Percentiles rank a stretch among this genome's conserved stretches.
Evolutionary conservation across 192 early-diverging fungal genomes (phyloP).

Genomic region (Coemansia sp.): DNA sequence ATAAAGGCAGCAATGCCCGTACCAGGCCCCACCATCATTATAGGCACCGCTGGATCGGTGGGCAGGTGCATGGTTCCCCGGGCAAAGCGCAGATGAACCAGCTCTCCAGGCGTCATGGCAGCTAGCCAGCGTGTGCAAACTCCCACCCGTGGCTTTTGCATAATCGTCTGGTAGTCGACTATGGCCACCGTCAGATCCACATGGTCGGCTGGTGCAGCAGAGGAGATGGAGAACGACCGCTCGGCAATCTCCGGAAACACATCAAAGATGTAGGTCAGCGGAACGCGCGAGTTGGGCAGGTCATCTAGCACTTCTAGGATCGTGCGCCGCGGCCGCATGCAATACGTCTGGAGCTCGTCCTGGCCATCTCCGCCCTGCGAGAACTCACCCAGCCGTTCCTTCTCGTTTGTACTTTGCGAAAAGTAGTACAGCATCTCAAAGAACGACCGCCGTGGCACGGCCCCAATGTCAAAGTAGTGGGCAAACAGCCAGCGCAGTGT

Average conservation of each 20-base stretch:
- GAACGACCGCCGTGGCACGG: slow-evolving; percentile 82
- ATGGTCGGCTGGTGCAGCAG: slow-evolving; percentile 32
- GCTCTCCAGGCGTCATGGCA: slow-evolving; percentile 9
- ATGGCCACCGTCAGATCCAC: slow-evolving; percentile 82
- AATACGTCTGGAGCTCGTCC: slow-evolving; percentile 87
- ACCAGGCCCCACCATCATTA: slow-evolving; percentile 79
- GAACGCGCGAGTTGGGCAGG: slow-evolving; percentile 67
- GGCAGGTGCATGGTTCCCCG: slow-evolving; percentile 66
- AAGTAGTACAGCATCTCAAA: slow-evolving; percentile 85
- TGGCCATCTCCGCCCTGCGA: slow-evolving; percentile 66
- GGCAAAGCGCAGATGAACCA: slow-evolving; percentile 49
- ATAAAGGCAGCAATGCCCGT: slow-evolving; percentile 94
- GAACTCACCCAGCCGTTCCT: slow-evolving; percentile 79
- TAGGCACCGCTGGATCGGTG: slow-evolving; percentile 47
- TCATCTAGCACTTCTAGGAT: slow-evolving; percentile 80
- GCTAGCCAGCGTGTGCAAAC: slow-evolving; percentile 79
- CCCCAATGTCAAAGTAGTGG: slow-evolving; percentile 76
- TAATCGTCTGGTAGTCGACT: slow-evolving; percentile 76
- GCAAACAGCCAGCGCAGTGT: slow-evolving; percentile 75
- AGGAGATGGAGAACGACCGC: slow-evolving; percentile 83
- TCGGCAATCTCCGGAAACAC: slow-evolving; percentile 74
- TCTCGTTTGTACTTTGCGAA: slow-evolving; percentile 58
- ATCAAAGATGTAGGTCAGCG: slow-evolving; percentile 77
- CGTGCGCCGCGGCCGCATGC: slow-evolving; percentile 71
- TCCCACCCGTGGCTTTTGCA: slow-evolving; percentile 68